phyloP scores from a whole-genome alignment of 495 filamentous ascomycete species.

The Penicillium maclennaniae region DNA sequence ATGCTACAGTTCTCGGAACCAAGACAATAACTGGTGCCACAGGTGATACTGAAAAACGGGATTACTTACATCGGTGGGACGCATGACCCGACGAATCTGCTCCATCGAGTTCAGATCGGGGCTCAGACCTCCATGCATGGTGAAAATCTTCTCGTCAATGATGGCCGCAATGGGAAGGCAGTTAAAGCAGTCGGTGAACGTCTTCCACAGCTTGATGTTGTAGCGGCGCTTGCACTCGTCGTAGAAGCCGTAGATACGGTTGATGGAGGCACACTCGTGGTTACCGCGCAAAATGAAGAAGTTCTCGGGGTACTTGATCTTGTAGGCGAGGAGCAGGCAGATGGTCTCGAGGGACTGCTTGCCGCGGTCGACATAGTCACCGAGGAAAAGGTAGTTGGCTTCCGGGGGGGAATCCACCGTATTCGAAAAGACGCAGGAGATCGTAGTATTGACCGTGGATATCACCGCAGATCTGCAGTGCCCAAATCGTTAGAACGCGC shows the following conservation, averaged over 20 bases:
- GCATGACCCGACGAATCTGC: constrained; percentile 98
- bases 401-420: constrained; percentile 96
- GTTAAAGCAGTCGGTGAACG: constrained; percentile 99
- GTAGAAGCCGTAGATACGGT: constrained; percentile 99
- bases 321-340: constrained; percentile 96
- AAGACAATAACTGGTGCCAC: constrained; percentile 1
- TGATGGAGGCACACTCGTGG: constrained; percentile 99
- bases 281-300: constrained; percentile 99
- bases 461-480: constrained; percentile 88
- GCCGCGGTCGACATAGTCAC: constrained; percentile 97
- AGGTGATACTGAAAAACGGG: background rate
- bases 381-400: constrained; percentile 98
- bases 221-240: constrained; percentile 99
- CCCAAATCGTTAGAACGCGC: constrained; percentile 8
- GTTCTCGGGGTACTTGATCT: constrained; percentile 99
- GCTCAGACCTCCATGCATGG: constrained; percentile 97
- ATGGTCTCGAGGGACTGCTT: constrained; percentile 99
- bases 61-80: constrained; percentile 88
- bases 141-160: constrained; percentile 99
- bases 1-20: constrained; percentile 11
- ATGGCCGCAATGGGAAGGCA: constrained; percentile 99
- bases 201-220: constrained; percentile 99
- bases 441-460: constrained; percentile 99
- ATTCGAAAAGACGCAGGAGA: constrained; percentile 94
- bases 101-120: constrained; percentile 99